Base-by-base conservation (phyloP, 805 yeast genomes). In the Saturnispora besseyi region DNA sequence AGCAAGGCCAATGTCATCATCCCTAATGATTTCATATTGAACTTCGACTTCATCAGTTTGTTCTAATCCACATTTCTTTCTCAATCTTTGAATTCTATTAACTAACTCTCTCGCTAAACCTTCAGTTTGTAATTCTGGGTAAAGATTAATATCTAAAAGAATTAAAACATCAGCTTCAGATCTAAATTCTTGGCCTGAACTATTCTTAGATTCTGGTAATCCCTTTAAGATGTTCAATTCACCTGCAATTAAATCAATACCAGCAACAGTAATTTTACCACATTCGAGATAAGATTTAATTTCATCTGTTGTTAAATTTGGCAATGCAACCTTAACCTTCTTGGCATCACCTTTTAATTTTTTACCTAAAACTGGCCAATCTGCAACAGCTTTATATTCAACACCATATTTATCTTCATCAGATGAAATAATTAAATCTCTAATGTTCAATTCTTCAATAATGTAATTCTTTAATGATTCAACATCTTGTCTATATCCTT, bases 301-400 rank as follows among this genome's bases (percentile, higher is more conserved):
- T 51, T 88, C 90, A 13, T 75, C 85, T 10, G 97, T 84, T 21
- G 91, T 71, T 46, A 93, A 78, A 9, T 63, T 63, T 55, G 97
- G 98, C 59, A 93, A 77, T 15, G 95, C 98, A 62, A 83, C 95
- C 77, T 91, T 95, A 53, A 93, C 99, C 67, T 80, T 83, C 72
- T 86, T 88, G 54, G 87, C 95, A 61, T 90, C 98, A 65, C 83
- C 82, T 81, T 89, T 91, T 69, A 93, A 79, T 71, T 93, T 93
- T 77, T 91, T 93, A 72, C 99, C 99, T 59, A 93, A 77, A 21
- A 89, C 87, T 51, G 98, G 96, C 99, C 99, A 93, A 73, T 93
- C 99, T 45, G 99, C 99, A 67, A 87, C 95, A 41, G 91, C 97
- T 56, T 78, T 80, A 75, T 90, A 91, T 65, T 84, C 86, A 54